Evolutionary conservation across 306 rosid genomes (phyloP).

Genomic region (Quercus aquifolioides): DNA sequence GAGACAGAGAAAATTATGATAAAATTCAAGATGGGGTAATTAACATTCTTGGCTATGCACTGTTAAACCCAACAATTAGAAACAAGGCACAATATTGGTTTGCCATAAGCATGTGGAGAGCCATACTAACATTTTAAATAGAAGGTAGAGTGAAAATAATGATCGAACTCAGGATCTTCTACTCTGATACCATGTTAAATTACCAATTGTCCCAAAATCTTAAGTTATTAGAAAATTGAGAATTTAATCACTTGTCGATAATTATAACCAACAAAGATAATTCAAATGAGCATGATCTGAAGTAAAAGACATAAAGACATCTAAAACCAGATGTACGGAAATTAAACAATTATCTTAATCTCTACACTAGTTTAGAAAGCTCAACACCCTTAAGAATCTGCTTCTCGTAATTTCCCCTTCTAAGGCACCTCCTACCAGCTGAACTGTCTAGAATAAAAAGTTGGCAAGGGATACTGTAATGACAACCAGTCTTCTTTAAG

Average conservation of each 20-base stretch:
- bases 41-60: neutral
- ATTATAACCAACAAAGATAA: neutral
- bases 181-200: too few relatives aligned
- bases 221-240: too few relatives aligned
- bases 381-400: neutral
- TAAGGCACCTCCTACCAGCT: neutral
- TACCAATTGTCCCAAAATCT: too few relatives aligned
- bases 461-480: neutral
- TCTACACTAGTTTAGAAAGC: neutral
- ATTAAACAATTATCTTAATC: neutral
- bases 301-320: neutral
- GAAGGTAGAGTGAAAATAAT: too few relatives aligned
- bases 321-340: conserved; percentile 2
- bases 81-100: neutral
- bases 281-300: neutral
- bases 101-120: neutral
- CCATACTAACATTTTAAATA: neutral
- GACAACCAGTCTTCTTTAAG: neutral
- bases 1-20: neutral
- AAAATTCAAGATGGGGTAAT: neutral
- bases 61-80: neutral
- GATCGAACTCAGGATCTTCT: too few relatives aligned
- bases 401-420: neutral
- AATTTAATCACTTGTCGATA: too few relatives aligned
- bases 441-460: neutral